Evolutionary conservation across 1,284 basidiomycete genomes (phyloP).

Genomic region (Tilletia walkeri): DNA sequence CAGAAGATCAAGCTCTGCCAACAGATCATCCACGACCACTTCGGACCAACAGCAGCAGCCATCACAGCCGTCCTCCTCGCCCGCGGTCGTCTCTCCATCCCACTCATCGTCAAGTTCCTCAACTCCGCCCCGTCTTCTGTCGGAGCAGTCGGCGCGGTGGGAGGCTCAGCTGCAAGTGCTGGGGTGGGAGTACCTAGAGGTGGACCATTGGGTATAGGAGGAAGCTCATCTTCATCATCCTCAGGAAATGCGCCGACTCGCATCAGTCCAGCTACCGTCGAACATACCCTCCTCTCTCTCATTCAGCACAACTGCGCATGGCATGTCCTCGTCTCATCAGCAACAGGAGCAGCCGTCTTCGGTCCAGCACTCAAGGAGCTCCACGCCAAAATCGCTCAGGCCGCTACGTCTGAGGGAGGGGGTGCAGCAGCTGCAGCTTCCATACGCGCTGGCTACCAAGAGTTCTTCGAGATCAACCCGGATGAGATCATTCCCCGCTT

Average conservation of each 20-base stretch:
- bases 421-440: not conserved
- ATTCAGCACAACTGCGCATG: conserved; percentile 76
- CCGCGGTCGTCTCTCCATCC: conserved; percentile 75
- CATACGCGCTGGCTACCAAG: conserved; percentile 25
- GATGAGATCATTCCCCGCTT: conserved; percentile 53
- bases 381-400: conserved; percentile 28
- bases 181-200: conserved; percentile 6
- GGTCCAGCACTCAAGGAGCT: conserved; percentile 16
- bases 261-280: conserved; percentile 59
- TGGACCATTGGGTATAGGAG: conserved; percentile 22
- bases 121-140: conserved; percentile 30
- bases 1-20: conserved; percentile 63
- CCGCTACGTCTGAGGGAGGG: conserved; percentile 19
- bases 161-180: conserved; percentile 19
- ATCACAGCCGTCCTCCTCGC: conserved; percentile 78
- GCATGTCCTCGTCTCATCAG: conserved; percentile 40
- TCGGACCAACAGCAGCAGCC: conserved; percentile 72
- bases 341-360: conserved; percentile 2
- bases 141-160: conserved; percentile 24
- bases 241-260: not conserved
- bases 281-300: conserved; percentile 75
- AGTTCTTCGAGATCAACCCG: conserved; percentile 57
- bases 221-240: conserved; percentile 25
- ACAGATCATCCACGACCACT: conserved; percentile 73
- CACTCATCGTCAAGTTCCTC: conserved; percentile 55